Evolutionary conservation across 805 yeast genomes (phyloP).

Genomic region (Schwanniomyces pseudopolymorphus): DNA sequence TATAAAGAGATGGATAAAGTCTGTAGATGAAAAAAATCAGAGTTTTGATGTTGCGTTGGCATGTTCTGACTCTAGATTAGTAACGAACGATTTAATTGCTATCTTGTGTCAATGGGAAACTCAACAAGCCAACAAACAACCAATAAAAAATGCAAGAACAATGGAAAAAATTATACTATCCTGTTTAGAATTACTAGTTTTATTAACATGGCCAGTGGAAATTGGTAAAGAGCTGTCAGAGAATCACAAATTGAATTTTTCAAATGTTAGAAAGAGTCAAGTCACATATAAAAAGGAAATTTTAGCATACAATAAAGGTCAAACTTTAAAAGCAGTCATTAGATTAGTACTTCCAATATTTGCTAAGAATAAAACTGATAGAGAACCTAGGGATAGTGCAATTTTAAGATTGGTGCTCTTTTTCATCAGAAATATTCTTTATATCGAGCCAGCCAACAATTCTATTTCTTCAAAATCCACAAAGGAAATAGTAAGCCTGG

Average conservation of each 20-base stretch:
- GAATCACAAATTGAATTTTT: slow-evolving; percentile 56
- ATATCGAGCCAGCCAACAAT: slow-evolving; percentile 68
- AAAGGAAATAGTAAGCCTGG: slow-evolving; percentile 25
- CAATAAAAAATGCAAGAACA: slow-evolving; percentile 25
- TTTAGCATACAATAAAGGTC: slow-evolving; percentile 56
- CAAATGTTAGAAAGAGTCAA: slow-evolving; percentile 66
- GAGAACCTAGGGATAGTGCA: slow-evolving; percentile 71
- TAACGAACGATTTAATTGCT: slow-evolving; percentile 68
- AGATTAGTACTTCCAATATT: slow-evolving; percentile 67
- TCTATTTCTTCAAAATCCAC: slow-evolving; percentile 47
- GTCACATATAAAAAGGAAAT: slow-evolving; percentile 68
- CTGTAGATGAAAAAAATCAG: slow-evolving; percentile 72
- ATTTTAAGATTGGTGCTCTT: slow-evolving; percentile 69
- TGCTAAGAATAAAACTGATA: slow-evolving; percentile 47
- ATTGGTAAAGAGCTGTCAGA: slow-evolving; percentile 56
- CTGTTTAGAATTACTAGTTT: slow-evolving; percentile 75
- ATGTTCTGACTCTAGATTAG: slow-evolving; percentile 75
- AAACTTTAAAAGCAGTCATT: slow-evolving; percentile 65
- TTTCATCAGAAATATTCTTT: slow-evolving; percentile 74
- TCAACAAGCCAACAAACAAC: slow-evolving; percentile 29
- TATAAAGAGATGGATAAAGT: slow-evolving; percentile 80
- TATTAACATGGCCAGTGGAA: slow-evolving; percentile 83
- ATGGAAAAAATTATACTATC: slow-evolving; percentile 67
- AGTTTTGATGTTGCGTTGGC: slow-evolving; percentile 85
- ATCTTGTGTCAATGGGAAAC: slow-evolving; percentile 75